Evolutionary conservation across 23 red algal genomes (phyloP), one percentile per base, ranked within the genome.

Genomic region (Gracilariopsis chorda): DNA sequence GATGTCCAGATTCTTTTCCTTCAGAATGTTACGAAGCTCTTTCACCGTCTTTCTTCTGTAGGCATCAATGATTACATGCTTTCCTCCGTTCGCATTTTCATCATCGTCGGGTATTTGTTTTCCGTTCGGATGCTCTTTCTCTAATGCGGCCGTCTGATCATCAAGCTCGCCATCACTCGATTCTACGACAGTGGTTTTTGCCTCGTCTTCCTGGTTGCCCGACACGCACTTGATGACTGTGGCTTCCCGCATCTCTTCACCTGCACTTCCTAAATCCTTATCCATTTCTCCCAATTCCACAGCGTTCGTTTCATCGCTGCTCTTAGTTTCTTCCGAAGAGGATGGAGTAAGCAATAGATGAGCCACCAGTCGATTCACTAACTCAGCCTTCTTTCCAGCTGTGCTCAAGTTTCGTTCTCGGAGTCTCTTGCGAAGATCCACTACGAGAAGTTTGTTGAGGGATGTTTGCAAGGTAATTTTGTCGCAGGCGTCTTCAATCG

Each of bases 41-140:
- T 88, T 88, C 25, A 88, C 84, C n/a, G 84, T 88, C n/a, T 76
- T 73, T 37, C 41, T 75, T 56, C 67, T 55, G 67, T 77, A 88
- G n/a, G 41, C 41, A 8, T 77, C 51, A 7, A 28, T 27, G 13
- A 16, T 49, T 17, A 37, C 0, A 36, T 37, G 11, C 27, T 11
- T 44, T 76, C 19, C 69, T 39, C 12, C 39, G 0, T 67, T 60
- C 25, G 25, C 11, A 23, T 64, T 0, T 40, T 7, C 5, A 13
- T 49, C 60, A 36, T 29, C 23, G 0, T 44, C 81, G 24, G 3
- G 14, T 34, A 12, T 10, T 7, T 41, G 35, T 76, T 75, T 20
- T 37, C 28, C 24, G 19, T 27, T 44, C 12, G 7, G 33, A 39
- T 70, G 17, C 19, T 20, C 14, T 70, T 55, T n/a, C 49, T 55